Percentiles rank a stretch among this genome's conserved stretches.
phyloP scores from a whole-genome alignment of 768 basidiomycete genomes.

The Kwoniella sp. region DNA sequence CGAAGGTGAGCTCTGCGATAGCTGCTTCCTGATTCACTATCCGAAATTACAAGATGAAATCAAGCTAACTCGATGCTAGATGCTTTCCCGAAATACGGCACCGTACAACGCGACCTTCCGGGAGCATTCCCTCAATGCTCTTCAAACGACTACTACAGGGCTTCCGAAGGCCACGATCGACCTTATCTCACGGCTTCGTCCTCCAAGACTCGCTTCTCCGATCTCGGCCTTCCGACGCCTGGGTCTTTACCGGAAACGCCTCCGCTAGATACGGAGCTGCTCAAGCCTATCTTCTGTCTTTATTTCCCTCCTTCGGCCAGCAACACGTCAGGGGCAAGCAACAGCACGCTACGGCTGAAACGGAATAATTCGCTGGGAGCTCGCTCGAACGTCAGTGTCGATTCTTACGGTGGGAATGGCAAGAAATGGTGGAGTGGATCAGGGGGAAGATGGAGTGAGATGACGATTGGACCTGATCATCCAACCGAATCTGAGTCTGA shows the following conservation, averaged over 20 bases:
- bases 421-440: constrained; percentile 27
- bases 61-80: constrained; percentile 12
- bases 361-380: constrained; percentile 24
- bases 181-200: constrained; percentile 8
- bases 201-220: constrained; percentile 14
- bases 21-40: background rate
- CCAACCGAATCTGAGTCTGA: constrained; percentile 13
- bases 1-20: constrained; percentile 29
- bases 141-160: constrained; percentile 8
- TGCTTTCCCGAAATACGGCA: constrained; percentile 11
- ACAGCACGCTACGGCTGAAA: constrained; percentile 26
- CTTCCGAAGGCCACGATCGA: background rate
- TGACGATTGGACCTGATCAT: constrained; percentile 15
- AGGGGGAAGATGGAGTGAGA: constrained; percentile 34
- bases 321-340: constrained; percentile 10
- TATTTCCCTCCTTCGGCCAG: constrained; percentile 16
- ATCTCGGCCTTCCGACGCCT: constrained; percentile 21
- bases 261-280: constrained; percentile 9
- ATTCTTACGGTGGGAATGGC: constrained; percentile 9
- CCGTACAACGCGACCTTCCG: constrained; percentile 28
- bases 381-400: constrained; percentile 18
- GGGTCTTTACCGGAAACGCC: constrained; percentile 2
- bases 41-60: background rate
- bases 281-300: constrained; percentile 37
- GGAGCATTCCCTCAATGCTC: constrained; percentile 45